A percentile compares a stretch with the other conserved stretches of the same genome.
Evolutionary conservation across 164 flowering plant genomes (phyloP).

Genomic region (Platanus orientalis): DNA sequence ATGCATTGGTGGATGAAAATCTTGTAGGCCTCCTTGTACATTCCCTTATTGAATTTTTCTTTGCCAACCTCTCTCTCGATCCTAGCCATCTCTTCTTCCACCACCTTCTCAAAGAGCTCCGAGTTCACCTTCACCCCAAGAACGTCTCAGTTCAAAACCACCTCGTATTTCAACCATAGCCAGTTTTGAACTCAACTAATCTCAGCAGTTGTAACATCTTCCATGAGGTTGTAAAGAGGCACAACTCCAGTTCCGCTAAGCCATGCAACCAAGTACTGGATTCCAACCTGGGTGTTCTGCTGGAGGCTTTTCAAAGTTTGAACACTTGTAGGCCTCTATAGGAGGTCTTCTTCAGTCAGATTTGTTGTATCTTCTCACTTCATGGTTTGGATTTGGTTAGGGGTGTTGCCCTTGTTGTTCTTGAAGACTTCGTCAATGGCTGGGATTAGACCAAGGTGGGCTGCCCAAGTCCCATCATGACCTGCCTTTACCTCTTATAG

Average conservation of each 20-base stretch:
- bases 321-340: slow-evolving; percentile 61
- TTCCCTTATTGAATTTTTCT: slow-evolving; percentile 60
- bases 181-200: slow-evolving; percentile 93
- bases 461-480: slow-evolving; percentile 96
- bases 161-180: slow-evolving; percentile 86
- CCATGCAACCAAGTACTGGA: slow-evolving; percentile 91
- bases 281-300: slow-evolving; percentile 80
- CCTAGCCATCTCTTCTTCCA: slow-evolving; percentile 82
- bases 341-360: slow-evolving; percentile 65
- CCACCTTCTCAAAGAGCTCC: slow-evolving; percentile 69
- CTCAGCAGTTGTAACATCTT: slow-evolving; percentile 94
- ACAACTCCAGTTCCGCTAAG: slow-evolving; percentile 83
- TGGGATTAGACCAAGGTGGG: slow-evolving; percentile 86
- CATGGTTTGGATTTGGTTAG: slow-evolving; percentile 61
- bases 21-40: slow-evolving; percentile 68
- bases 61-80: slow-evolving; percentile 71
- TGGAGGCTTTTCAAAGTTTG: slow-evolving; percentile 80
- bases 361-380: slow-evolving; percentile 57
- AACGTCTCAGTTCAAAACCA: slow-evolving; percentile 71
- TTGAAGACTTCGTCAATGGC: slow-evolving; percentile 65
- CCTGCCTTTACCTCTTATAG: slow-evolving; percentile 81
- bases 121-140: slow-evolving; percentile 48
- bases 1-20: slow-evolving; percentile 75
- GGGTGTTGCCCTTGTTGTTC: slow-evolving; percentile 47
- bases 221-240: slow-evolving; percentile 94